Evolutionary conservation across 2,329 filamentous ascomycete genomes (phyloP).

Genomic region (Chaetomiaceae sp.): DNA sequence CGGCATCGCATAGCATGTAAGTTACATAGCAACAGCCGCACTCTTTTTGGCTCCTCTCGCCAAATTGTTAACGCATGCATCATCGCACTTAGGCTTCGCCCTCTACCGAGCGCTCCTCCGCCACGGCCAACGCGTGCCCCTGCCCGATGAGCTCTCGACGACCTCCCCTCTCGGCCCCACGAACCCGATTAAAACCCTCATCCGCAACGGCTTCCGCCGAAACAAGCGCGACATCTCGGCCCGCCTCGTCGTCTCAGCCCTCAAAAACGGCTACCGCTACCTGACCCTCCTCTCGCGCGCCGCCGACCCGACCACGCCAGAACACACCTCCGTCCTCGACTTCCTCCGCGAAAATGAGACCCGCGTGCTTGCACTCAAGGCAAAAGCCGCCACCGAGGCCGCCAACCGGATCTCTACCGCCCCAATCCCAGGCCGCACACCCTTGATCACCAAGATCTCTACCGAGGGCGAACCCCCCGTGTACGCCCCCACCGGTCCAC

Average conservation of each 20-base stretch:
- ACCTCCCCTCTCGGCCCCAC: constrained; percentile 22
- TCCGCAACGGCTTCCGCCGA: constrained; percentile 59
- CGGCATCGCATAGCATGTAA: constrained; percentile 51
- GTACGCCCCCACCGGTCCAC: constrained; percentile 46
- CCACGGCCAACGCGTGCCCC: constrained; percentile 49
- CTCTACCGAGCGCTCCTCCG: constrained; percentile 67
- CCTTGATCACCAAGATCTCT: constrained; percentile 32
- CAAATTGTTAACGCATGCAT: constrained; percentile 4
- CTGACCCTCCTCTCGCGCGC: constrained; percentile 40
- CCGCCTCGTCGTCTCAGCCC: constrained; percentile 56
- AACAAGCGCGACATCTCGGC: constrained; percentile 56
- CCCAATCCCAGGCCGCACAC: constrained; percentile 24
- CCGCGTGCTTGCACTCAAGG: constrained; percentile 19
- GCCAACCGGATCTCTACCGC: constrained; percentile 11
- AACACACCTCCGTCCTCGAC: constrained; percentile 39
- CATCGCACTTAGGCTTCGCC: constrained; percentile 56
- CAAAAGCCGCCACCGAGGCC: not conserved
- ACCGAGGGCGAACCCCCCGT: constrained; percentile 35
- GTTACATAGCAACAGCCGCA: too few species aligned
- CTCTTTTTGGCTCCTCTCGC: too few species aligned
- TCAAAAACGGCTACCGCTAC: constrained; percentile 62
- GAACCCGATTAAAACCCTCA: constrained; percentile 52
- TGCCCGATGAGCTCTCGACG: constrained; percentile 45
- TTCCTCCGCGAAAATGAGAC: constrained; percentile 35
- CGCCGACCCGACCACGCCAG: constrained; percentile 35